These are phyloP conservation scores for Leucoagaricus sp. DNA, from an alignment of 1,284 basidiomycete species.

Conservation along the genomic window DNA sequence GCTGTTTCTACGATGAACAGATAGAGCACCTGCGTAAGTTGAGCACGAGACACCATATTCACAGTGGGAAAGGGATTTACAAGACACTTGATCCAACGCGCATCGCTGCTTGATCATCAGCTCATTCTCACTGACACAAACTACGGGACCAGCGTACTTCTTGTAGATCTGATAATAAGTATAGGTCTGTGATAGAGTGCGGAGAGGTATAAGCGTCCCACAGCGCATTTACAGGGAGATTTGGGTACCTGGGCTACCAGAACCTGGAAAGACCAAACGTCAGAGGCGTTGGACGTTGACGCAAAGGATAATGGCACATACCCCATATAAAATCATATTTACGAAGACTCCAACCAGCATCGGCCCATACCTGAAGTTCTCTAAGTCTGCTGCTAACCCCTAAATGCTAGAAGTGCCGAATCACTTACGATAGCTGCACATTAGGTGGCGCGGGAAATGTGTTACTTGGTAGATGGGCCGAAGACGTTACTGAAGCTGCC, in stretches of 20 bases:
- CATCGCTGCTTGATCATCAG: slow-evolving; percentile 33
- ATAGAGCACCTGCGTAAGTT: slow-evolving; percentile 35
- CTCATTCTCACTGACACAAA: slow-evolving; percentile 9
- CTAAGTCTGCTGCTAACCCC: slow-evolving; percentile 7
- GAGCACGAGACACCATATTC: neutral
- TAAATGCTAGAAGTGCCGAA: neutral
- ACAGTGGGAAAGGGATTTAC: slow-evolving; percentile 27
- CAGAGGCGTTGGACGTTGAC: neutral
- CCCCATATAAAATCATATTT: slow-evolving; percentile 51
- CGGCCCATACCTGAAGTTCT: slow-evolving; percentile 39
- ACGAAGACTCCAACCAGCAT: slow-evolving; percentile 46
- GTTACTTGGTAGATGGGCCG: neutral
- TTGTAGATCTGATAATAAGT: slow-evolving; percentile 37
- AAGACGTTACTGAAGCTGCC: neutral
- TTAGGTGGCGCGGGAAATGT: slow-evolving; percentile 19
- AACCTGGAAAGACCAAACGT: slow-evolving; percentile 24
- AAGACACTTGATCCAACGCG: slow-evolving; percentile 40
- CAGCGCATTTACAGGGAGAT: neutral
- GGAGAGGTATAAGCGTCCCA: slow-evolving; percentile 5
- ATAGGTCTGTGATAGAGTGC: slow-evolving; percentile 28
- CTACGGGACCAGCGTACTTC: slow-evolving; percentile 23
- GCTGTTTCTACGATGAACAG: slow-evolving; percentile 43
- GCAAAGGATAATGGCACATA: slow-evolving; percentile 22
- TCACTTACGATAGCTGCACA: slow-evolving; percentile 23
- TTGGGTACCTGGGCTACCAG: slow-evolving; percentile 36